Conservation (phyloP, 106 monocot species). For the Hemerocallis citrina region DNA sequence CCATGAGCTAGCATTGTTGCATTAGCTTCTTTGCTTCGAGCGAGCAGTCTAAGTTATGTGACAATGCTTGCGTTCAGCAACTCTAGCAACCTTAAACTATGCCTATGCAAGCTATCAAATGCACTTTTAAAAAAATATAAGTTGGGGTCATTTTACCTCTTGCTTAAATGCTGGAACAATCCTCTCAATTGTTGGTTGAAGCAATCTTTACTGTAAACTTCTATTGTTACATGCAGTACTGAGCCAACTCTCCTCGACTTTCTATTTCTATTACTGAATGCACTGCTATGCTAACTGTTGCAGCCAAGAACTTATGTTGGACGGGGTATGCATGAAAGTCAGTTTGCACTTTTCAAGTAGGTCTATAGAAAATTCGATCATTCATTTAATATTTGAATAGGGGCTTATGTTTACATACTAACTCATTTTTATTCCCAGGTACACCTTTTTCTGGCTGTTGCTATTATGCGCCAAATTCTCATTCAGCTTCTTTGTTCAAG, state of each 20-base stretch:
- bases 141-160: no score
- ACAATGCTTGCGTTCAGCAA: no score
- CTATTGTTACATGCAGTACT: no score
- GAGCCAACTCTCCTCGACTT: no score
- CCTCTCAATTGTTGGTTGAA: no score
- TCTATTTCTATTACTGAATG: not conserved
- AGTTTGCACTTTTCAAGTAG: constrained; percentile 90
- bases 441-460: constrained; percentile 97
- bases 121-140: no score
- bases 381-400: no score
- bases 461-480: constrained; percentile 74
- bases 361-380: constrained; percentile 12
- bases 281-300: not conserved
- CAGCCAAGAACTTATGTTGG: constrained; percentile 98
- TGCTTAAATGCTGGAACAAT: no score
- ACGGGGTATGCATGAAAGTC: constrained; percentile 98
- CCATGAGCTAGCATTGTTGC: no score
- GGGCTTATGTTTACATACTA: not conserved
- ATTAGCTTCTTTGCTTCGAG: no score
- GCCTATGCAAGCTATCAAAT: not conserved
- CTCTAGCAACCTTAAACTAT: not conserved
- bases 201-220: no score
- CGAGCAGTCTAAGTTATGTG: no score
- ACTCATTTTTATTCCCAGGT: constrained; percentile 44
- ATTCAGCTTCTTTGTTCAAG: constrained; percentile 88